phyloP scores from a whole-genome alignment of 2,329 filamentous ascomycete species.

The Fusarium sublunatum region DNA sequence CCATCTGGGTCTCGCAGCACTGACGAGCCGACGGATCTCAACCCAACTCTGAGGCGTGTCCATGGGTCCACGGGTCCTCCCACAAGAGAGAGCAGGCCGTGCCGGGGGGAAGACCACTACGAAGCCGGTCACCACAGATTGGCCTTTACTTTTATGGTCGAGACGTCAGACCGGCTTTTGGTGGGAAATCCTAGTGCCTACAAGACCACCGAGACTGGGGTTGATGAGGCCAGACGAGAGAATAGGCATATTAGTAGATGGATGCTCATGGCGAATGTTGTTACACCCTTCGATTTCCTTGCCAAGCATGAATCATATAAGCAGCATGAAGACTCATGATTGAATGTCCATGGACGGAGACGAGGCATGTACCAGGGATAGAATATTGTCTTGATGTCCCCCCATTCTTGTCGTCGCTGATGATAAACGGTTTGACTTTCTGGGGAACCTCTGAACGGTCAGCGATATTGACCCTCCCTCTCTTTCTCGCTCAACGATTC shows the following conservation, averaged over 20 bases:
- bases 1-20: conserved; percentile 55
- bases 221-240: conserved; percentile 6
- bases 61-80: conserved; percentile 47
- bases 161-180: conserved; percentile 21
- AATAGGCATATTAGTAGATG: background rate
- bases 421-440: conserved; percentile 18
- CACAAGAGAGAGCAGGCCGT: conserved; percentile 41
- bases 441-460: conserved; percentile 14
- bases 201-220: conserved; percentile 8
- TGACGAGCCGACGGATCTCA: conserved; percentile 54
- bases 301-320: conserved; percentile 17
- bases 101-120: conserved; percentile 30
- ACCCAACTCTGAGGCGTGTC: conserved; percentile 52
- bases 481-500: conserved; percentile 9
- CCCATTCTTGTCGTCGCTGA: conserved; percentile 6
- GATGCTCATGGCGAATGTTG: background rate
- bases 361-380: conserved; percentile 6
- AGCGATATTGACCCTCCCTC: conserved; percentile 19
- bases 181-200: conserved; percentile 21
- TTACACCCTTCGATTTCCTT: background rate
- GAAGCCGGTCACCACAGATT: conserved; percentile 33
- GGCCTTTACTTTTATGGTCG: conserved; percentile 12
- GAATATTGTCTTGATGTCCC: conserved; percentile 11
- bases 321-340: conserved; percentile 7
- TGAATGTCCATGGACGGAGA: conserved; percentile 5